Evolutionary conservation across 345 rosid genomes (phyloP).

Genomic region (Kandelia obovata): DNA sequence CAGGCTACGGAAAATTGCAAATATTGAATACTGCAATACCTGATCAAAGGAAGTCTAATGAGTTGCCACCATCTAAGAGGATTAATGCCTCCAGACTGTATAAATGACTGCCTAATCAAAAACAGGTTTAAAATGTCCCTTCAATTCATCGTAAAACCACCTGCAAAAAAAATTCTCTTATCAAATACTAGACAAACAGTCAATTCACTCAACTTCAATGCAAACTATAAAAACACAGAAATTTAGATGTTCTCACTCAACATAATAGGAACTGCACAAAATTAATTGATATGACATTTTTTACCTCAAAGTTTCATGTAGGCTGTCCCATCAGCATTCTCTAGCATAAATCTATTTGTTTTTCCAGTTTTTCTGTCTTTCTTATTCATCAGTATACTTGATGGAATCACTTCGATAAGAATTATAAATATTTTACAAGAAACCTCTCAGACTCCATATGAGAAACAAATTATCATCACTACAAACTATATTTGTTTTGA

Average conservation of each 20-base stretch:
- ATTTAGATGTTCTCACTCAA: not conserved
- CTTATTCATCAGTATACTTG: not conserved
- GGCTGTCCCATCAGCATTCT: too few relatives aligned
- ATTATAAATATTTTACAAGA: not conserved
- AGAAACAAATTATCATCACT: too few relatives aligned
- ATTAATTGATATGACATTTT: not conserved
- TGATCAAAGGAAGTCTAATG: slow-evolving; percentile 20
- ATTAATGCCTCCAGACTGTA: slow-evolving; percentile 1
- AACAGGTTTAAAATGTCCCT: slow-evolving; percentile 55
- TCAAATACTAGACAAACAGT: not conserved
- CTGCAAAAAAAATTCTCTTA: slow-evolving; percentile 33
- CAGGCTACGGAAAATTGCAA: not conserved
- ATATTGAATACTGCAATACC: slow-evolving; percentile 14
- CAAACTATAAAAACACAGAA: not conserved
- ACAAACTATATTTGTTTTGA: too few relatives aligned
- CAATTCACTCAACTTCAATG: not conserved
- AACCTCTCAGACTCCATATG: not conserved
- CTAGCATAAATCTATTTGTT: too few relatives aligned
- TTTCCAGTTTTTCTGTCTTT: too few relatives aligned
- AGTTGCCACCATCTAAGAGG: not conserved
- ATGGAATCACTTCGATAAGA: not conserved
- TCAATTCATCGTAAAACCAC: slow-evolving; percentile 60
- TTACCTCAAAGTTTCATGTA: not conserved
- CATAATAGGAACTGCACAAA: not conserved
- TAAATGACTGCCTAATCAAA: slow-evolving; percentile 30